A percentile compares a stretch with the other conserved stretches of the same genome.
These are phyloP conservation scores for Galerina marginata DNA, from an alignment of 768 basidiomycete species.

Conservation along the genomic window DNA sequence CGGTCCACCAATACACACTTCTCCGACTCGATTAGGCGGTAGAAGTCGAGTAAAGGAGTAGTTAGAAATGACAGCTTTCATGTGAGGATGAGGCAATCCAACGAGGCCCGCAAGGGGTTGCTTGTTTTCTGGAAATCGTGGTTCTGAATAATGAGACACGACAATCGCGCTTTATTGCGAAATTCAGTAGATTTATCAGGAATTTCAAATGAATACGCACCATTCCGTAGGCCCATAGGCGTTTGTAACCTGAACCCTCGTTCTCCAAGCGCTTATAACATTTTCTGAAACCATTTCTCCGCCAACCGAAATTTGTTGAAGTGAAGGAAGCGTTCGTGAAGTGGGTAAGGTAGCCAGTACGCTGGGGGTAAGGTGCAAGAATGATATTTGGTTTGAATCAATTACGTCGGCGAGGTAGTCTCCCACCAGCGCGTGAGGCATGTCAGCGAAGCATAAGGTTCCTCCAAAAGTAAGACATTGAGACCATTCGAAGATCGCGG, in stretches of 20 bases:
- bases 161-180: neutral
- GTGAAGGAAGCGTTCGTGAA: neutral
- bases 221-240: constrained; percentile 1
- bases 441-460: neutral
- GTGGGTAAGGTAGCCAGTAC: neutral
- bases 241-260: neutral
- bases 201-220: neutral
- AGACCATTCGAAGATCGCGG: neutral
- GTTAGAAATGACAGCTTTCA: neutral
- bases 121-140: neutral
- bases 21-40: neutral
- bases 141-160: neutral
- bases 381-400: neutral
- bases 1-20: neutral
- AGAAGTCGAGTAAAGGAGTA: neutral
- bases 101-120: neutral
- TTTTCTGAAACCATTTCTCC: constrained; percentile 1
- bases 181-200: neutral
- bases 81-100: neutral
- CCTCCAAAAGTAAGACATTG: neutral
- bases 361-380: neutral
- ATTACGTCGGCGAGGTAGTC: neutral
- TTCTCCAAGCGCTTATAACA: neutral
- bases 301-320: neutral
- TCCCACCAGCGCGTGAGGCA: neutral